A percentile compares a stretch with the other conserved stretches of the same genome.
phyloP scores from a whole-genome alignment of 140 eudicot genomes.

The Erigeron philadelphicus region DNA sequence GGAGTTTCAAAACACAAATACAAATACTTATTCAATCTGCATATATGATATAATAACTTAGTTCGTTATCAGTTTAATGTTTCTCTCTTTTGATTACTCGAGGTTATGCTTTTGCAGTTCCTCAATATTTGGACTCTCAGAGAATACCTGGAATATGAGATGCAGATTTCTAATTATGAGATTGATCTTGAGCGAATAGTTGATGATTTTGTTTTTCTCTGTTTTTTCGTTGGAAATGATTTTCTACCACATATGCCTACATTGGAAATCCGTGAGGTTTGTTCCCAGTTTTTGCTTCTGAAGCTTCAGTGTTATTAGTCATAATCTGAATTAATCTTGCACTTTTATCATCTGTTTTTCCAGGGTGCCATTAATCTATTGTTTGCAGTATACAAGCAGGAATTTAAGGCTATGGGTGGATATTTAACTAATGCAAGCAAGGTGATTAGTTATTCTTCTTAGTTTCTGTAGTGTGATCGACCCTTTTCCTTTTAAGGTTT shows the following conservation, averaged over 20 bases:
- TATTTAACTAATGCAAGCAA: conserved; percentile 80
- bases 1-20: too few species aligned
- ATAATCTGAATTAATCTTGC: background rate
- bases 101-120: conserved; percentile 51
- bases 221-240: conserved; percentile 95
- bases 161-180: conserved; percentile 61
- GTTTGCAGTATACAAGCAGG: conserved; percentile 82
- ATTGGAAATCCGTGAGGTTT: conserved; percentile 91
- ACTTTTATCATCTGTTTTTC: conserved; percentile 11
- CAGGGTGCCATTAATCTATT: conserved; percentile 95
- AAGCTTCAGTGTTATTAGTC: background rate
- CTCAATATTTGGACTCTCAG: conserved; percentile 85
- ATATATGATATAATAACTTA: background rate
- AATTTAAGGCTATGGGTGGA: conserved; percentile 66
- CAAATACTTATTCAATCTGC: too few species aligned
- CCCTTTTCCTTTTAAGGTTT: background rate
- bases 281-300: conserved; percentile 9
- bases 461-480: background rate
- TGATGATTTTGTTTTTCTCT: conserved; percentile 82
- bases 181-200: conserved; percentile 72
- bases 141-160: conserved; percentile 78
- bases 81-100: background rate
- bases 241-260: conserved; percentile 99
- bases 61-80: background rate
- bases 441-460: conserved; percentile 35